Base-by-base conservation (phyloP, 768 basidiomycete genomes). In the Phaeotremella fagi region DNA sequence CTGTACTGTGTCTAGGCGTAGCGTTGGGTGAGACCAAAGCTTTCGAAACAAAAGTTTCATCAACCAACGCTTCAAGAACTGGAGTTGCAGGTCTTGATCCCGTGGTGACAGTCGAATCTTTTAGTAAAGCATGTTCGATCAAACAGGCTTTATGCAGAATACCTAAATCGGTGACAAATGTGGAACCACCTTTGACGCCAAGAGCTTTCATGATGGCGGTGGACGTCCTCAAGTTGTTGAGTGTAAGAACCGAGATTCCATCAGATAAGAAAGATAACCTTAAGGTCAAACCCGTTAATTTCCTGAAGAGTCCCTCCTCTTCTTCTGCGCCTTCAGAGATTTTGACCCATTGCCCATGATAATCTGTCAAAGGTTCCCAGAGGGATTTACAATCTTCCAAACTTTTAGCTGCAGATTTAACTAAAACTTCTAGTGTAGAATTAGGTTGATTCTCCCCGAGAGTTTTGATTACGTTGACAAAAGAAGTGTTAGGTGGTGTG, bases 121-220 rank as follows among this genome's bases (percentile, higher is more conserved):
- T 86, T 45, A 95, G 79, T 16, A 83, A 75, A 35, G 89, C 86
- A 61, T 88, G 90, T 75, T 94, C 89, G 86, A 88, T 89, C 4
- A 89, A 81, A 55, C 82, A 84, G 1, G 84, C 82, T 15, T 88
- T 82, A 70, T 95, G 90, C 4, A 97, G 76, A 41, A 81, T 74
- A 2, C 91, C 94, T 24, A 97, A 78, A 57, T 87, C 81, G 3
- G 76, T 74, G 23, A 98, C 75, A 24, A 89, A 81, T 56, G 83
- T 78, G 16, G 82, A 79, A 16, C 83, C 79, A 22, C 81, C 82
- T 22, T 79, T 80, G 20, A 78, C 80, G 79, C 85, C 85, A 43
- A 95, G 75, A 3, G 82, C 83, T 64, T 87, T 84, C 28, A 94
- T 80, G 33, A 92, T 78, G 1, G 82, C 78, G 7, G 85, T 83